Evolutionary conservation across 1,284 basidiomycete species (phyloP).

Genomic region (Heterobasidion occidentale): DNA sequence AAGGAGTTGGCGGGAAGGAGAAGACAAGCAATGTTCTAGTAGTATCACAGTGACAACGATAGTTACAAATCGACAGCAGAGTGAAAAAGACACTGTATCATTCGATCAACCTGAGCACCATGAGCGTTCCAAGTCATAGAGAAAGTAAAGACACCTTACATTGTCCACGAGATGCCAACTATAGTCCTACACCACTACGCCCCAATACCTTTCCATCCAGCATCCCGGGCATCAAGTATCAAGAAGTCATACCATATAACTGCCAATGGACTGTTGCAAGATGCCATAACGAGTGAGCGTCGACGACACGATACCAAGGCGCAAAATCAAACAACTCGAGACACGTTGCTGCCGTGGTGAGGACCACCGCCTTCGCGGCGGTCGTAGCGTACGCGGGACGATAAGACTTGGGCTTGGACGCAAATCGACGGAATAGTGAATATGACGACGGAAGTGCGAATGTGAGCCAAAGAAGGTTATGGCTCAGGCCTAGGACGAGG

Average conservation of each 20-base stretch:
- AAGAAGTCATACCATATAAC: conserved; percentile 83
- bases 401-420: conserved; percentile 41
- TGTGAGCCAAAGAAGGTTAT: conserved; percentile 82
- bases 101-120: too few relatives aligned
- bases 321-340: conserved; percentile 94
- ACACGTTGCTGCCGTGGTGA: conserved; percentile 72
- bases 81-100: too few relatives aligned
- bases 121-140: too few relatives aligned
- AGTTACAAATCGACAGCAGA: too few relatives aligned
- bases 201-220: conserved; percentile 23
- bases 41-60: too few relatives aligned
- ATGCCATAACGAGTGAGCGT: conserved; percentile 96
- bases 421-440: conserved; percentile 45
- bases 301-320: conserved; percentile 69
- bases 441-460: conserved; percentile 56
- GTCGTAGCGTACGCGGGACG: conserved; percentile 46
- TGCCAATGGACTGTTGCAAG: conserved; percentile 78
- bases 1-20: too few relatives aligned
- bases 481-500: conserved; percentile 65
- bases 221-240: conserved; percentile 58
- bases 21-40: too few relatives aligned
- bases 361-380: conserved; percentile 54
- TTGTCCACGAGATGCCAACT: too few relatives aligned
- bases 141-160: too few relatives aligned
- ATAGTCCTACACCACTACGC: too few relatives aligned